Conservation (phyloP, 2,329 filamentous ascomycete genomes). For the Paraconiothyrium sp. region DNA sequence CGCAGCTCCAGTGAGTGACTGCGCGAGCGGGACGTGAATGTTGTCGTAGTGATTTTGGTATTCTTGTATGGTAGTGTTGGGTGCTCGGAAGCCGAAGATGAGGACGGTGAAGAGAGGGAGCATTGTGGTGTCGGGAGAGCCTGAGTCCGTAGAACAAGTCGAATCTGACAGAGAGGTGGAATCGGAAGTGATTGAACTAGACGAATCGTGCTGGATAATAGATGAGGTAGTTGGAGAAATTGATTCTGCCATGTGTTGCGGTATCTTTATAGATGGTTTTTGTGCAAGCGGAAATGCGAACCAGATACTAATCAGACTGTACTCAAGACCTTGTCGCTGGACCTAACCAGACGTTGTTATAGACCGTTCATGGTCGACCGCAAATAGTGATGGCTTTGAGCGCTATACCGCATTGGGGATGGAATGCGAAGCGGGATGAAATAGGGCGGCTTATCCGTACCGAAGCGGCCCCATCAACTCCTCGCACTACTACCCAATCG, state of each 20-base stretch:
- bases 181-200: neutral
- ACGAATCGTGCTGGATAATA: neutral
- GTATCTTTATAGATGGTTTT: constrained; percentile 4
- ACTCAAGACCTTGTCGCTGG: neutral
- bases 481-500: constrained; percentile 13
- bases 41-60: constrained; percentile 23
- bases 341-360: constrained; percentile 7
- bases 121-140: neutral
- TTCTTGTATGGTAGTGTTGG: constrained; percentile 13
- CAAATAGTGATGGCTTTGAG: neutral
- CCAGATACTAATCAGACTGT: neutral
- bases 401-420: constrained; percentile 8
- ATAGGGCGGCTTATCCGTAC: constrained; percentile 1
- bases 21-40: constrained; percentile 20
- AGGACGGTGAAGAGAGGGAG: constrained; percentile 15
- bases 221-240: neutral
- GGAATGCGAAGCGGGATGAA: constrained; percentile 9
- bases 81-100: constrained; percentile 18
- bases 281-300: neutral
- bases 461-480: neutral
- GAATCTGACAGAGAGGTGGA: too few species aligned
- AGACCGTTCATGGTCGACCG: neutral
- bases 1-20: constrained; percentile 15
- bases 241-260: neutral
- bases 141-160: neutral